Conservation (phyloP, 23 red algal species). For the Gracilaria caudata region DNA sequence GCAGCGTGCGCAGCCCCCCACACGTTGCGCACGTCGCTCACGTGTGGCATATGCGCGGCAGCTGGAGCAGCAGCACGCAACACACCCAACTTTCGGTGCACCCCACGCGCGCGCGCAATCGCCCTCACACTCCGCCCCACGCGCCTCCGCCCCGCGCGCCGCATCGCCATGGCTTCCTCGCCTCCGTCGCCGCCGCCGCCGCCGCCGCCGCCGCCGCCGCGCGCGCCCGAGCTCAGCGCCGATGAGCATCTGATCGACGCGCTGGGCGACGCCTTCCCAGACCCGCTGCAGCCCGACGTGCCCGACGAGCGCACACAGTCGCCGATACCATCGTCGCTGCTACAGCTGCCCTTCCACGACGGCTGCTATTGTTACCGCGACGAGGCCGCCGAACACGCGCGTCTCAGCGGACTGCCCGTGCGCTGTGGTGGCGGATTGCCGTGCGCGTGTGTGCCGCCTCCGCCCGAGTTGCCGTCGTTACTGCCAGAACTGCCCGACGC, state of each 20-base stretch:
- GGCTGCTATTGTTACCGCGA: slow-evolving; percentile 63
- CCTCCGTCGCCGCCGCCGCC: background rate
- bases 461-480: background rate
- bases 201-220: background rate
- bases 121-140: too few relatives aligned
- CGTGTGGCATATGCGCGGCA: too few relatives aligned
- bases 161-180: background rate
- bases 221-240: background rate
- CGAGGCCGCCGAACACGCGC: slow-evolving; percentile 21
- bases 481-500: background rate
- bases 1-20: background rate
- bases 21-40: too few relatives aligned
- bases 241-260: background rate
- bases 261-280: slow-evolving; percentile 5
- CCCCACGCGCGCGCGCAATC: too few relatives aligned
- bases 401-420: slow-evolving; percentile 29
- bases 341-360: slow-evolving; percentile 15
- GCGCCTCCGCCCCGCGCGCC: too few relatives aligned
- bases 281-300: background rate
- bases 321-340: background rate
- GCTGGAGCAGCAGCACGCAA: too few relatives aligned
- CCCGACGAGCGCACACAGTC: background rate
- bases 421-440: slow-evolving; percentile 68
- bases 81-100: too few relatives aligned
- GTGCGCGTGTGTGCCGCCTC: slow-evolving; percentile 22